A percentile compares a stretch with the other conserved stretches of the same genome.
Evolutionary conservation across 106 monocot species (phyloP).

Genomic region (Gastrodia elata): DNA sequence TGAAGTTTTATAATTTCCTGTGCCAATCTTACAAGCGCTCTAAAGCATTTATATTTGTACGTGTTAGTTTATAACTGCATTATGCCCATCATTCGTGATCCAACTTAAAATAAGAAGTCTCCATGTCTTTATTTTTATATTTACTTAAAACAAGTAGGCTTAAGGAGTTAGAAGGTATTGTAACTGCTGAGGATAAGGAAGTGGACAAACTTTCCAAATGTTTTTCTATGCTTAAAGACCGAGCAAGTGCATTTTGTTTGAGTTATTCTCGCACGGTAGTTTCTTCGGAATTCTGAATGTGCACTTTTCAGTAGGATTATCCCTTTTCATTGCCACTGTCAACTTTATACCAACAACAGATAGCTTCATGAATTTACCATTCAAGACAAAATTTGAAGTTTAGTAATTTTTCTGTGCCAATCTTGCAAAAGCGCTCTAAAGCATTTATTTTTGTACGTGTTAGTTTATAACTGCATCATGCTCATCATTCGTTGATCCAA

Average conservation of each 20-base stretch:
- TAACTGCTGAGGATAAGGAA: too few relatives aligned
- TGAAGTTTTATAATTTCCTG: not conserved
- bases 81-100: not conserved
- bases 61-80: not conserved
- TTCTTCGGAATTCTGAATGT: not conserved
- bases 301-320: not conserved
- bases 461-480: not conserved
- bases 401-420: not conserved
- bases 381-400: not conserved
- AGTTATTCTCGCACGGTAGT: not conserved
- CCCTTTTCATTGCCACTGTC: not conserved
- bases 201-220: too few relatives aligned
- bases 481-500: not conserved
- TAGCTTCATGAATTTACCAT: not conserved
- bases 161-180: slow-evolving; percentile 41
- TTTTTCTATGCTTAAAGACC: too few relatives aligned
- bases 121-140: not conserved
- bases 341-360: not conserved
- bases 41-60: not conserved
- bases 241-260: not conserved
- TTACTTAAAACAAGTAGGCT: slow-evolving; percentile 34
- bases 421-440: not conserved
- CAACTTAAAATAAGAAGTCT: not conserved
- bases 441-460: not conserved
- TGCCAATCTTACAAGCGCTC: not conserved